Base-by-base conservation (phyloP, 2,329 filamentous ascomycete genomes). In the Epichloe baconii region DNA sequence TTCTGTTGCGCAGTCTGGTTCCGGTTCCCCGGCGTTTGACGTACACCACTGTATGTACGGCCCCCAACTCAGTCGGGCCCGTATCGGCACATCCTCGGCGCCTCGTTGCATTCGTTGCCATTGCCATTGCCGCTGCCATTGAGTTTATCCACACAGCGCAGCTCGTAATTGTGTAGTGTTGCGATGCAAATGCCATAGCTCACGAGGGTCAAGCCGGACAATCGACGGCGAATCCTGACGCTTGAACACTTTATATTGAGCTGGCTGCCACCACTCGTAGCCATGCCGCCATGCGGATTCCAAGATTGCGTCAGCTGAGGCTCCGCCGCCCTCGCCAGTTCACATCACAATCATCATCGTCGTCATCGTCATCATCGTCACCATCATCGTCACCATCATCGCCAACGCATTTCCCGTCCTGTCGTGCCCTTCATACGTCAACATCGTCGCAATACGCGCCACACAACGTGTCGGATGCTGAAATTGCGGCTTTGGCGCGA, bases 401-500 rank as follows among this genome's bases (percentile, higher is more conserved):
- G 15, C 26, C 40, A 12, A 36, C 36, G 19, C 41, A 31, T n/a
- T 19, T 12, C 15, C 15, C 46, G 7, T 43, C 44, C 5, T 7
- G 38, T 21, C 52, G 47, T 21, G 6, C 23, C 21, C 38, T 52
- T 10, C 38, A 49, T 40, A 17, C 42, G 3, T 50, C 51, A 3
- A 21, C 34, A 36, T n/a, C 31, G 7, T 35, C 4, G 34, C 47
- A n/a, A 12, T 26, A 31, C 41, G 14, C 43, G 7, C 14, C 46
- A 6, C 49, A 49, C 15, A n/a, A 49, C 44, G 76, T 80, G 17
- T 77, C 78, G 40, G 85, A 91, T 63, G 81, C 85, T 56, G 86
- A 93, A 64, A 86, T 97, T 57, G 79, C 83, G 44, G 79, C 79
- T 42, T 78, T 97, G 45, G 88, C 90, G 35, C 81, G 82, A 52